Conservation (phyloP, 164 flowering plant genomes). For the Warburgia ugandensis region DNA sequence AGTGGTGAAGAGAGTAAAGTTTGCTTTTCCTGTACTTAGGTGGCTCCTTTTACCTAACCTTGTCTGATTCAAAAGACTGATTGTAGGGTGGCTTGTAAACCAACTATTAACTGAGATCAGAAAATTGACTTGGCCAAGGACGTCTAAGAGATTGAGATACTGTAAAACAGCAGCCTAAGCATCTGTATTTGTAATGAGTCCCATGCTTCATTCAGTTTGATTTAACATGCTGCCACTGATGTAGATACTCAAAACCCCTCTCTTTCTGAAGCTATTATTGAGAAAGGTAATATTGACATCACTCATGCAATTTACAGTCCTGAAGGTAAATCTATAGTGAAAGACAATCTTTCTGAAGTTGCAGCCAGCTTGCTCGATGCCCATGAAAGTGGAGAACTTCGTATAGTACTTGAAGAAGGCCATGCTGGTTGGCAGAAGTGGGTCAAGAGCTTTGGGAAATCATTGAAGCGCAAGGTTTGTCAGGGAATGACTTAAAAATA, state of each 20-base stretch:
- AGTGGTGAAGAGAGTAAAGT: too few species aligned
- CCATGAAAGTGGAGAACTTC: constrained; percentile 77
- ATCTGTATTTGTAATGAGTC: too few species aligned
- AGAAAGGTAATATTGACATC: background rate
- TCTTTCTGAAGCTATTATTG: background rate
- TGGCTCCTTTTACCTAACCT: too few species aligned
- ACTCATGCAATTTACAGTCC: constrained; percentile 34
- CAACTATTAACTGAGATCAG: too few species aligned
- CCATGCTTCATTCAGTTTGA: too few species aligned
- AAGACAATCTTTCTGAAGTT: constrained; percentile 74
- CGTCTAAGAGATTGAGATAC: too few species aligned
- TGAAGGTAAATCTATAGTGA: constrained; percentile 65
- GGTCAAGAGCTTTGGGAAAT: constrained; percentile 88
- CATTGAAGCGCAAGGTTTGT: constrained; percentile 77
- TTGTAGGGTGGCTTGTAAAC: too few species aligned
- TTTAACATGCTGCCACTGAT: background rate
- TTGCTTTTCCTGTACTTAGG: too few species aligned
- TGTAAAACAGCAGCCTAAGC: too few species aligned
- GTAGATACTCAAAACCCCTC: too few species aligned
- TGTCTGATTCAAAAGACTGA: too few species aligned
- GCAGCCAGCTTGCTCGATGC: constrained; percentile 63
- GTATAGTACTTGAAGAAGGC: constrained; percentile 71
- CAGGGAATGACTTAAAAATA: background rate
- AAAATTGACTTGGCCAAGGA: too few species aligned
- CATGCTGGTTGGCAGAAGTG: constrained; percentile 83